These are phyloP conservation scores for Forsythia viridissima DNA, from an alignment of 257 asterid species.

Conservation along the genomic window DNA sequence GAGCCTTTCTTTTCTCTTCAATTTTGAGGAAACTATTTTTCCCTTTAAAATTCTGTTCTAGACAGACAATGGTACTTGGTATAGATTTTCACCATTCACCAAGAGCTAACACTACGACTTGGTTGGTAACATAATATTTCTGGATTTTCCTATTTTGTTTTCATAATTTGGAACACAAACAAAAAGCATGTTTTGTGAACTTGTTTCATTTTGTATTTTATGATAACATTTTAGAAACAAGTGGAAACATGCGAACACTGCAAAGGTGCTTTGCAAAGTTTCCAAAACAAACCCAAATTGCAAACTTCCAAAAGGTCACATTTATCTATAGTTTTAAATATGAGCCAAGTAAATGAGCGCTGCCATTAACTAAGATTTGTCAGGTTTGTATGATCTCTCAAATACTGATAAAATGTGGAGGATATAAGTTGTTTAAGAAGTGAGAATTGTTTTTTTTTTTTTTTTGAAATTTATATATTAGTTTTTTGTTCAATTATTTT, in stretches of 20 bases:
- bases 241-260: neutral
- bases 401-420: neutral
- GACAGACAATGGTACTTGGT: neutral
- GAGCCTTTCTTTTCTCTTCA: neutral
- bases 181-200: neutral
- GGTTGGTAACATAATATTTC: neutral
- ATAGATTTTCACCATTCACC: neutral
- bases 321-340: neutral
- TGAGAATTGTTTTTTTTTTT: neutral
- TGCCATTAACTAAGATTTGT: neutral
- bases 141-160: neutral
- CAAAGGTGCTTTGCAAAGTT: neutral
- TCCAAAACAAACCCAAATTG: neutral
- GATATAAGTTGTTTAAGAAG: neutral
- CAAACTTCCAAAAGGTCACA: neutral
- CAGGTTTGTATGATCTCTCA: neutral
- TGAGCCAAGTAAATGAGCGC: neutral
- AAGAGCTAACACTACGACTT: neutral
- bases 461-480: neutral
- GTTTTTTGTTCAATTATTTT: neutral
- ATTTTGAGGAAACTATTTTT: neutral
- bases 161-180: neutral
- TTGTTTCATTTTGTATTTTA: too few species aligned
- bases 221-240: neutral
- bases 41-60: neutral